Percentiles rank a stretch among this genome's conserved stretches.
Evolutionary conservation across 2,329 filamentous ascomycete genomes (phyloP).

Genomic region (Alternaria dauci): DNA sequence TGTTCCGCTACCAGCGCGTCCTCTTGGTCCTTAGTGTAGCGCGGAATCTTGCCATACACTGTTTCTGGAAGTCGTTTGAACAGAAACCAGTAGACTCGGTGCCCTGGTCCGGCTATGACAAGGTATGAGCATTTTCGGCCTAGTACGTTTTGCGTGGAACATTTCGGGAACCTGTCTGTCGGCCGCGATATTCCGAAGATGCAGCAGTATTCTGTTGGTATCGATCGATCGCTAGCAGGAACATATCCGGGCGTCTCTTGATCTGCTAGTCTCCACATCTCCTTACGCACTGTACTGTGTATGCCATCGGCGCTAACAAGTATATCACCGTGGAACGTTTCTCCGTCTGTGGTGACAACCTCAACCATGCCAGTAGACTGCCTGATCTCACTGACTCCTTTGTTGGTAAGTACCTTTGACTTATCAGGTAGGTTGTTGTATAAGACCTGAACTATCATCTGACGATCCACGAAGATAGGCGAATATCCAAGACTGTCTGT

Average conservation of each 20-base stretch:
- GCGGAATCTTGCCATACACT: neutral
- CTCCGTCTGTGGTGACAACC: slow-evolving; percentile 20
- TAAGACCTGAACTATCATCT: slow-evolving; percentile 20
- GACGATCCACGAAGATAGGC: slow-evolving; percentile 24
- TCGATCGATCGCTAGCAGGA: neutral
- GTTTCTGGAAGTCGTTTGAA: neutral
- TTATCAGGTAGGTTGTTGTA: slow-evolving; percentile 26
- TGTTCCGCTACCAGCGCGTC: neutral
- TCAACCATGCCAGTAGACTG: neutral
- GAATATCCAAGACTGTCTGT: neutral
- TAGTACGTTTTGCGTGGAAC: neutral
- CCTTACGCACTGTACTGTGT: slow-evolving; percentile 22
- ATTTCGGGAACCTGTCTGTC: neutral
- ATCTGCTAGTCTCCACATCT: slow-evolving; percentile 28
- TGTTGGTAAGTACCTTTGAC: slow-evolving; percentile 10
- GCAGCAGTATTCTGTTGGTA: neutral
- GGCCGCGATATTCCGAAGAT: neutral
- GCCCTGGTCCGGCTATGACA: neutral
- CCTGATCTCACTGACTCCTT: neutral
- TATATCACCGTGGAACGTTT: slow-evolving; percentile 14
- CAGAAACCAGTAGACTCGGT: neutral
- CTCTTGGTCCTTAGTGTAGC: neutral
- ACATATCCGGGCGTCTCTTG: neutral
- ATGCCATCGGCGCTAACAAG: slow-evolving; percentile 29
- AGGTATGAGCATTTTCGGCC: neutral